These are phyloP conservation scores for Rhodotorula sp. DNA, from an alignment of 1,284 basidiomycete species.

Conservation along the genomic window DNA sequence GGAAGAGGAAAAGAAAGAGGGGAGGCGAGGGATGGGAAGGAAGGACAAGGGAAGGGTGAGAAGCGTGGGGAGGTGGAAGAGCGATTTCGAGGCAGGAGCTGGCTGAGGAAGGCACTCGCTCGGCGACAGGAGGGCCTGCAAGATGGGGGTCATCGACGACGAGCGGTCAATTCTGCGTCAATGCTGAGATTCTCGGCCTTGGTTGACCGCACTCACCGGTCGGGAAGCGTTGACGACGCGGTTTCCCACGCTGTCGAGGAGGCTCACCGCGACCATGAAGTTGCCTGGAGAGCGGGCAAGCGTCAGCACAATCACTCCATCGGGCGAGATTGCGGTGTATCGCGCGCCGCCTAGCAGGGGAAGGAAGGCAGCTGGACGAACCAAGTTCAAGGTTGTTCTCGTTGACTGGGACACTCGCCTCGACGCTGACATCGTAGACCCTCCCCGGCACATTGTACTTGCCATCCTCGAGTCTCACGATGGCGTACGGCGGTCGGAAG, in stretches of 20 bases:
- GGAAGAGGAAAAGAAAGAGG: neutral
- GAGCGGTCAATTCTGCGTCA: no score
- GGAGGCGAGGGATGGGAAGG: neutral
- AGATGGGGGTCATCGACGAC: neutral
- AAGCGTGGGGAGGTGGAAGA: neutral
- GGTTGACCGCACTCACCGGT: neutral
- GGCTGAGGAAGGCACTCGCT: neutral
- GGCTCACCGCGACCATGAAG: slow-evolving; percentile 11
- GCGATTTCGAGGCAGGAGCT: neutral
- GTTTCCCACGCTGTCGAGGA: neutral
- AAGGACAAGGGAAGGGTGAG: neutral
- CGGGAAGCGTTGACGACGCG: slow-evolving; percentile 7
- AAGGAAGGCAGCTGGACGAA: neutral
- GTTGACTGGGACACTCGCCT: slow-evolving; percentile 17
- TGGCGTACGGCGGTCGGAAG: slow-evolving; percentile 2
- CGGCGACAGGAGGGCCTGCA: slow-evolving; percentile 12
- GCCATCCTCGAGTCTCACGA: neutral
- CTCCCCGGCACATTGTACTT: slow-evolving; percentile 1
- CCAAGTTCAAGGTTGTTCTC: slow-evolving; percentile 20
- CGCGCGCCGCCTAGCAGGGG: neutral
- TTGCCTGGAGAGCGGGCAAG: neutral
- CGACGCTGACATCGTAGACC: slow-evolving; percentile 11
- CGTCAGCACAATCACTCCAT: neutral
- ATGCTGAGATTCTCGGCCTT: neutral
- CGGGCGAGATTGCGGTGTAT: no score